Conservation (phyloP, 1,284 basidiomycete species). For the Dichomitus squalens region DNA sequence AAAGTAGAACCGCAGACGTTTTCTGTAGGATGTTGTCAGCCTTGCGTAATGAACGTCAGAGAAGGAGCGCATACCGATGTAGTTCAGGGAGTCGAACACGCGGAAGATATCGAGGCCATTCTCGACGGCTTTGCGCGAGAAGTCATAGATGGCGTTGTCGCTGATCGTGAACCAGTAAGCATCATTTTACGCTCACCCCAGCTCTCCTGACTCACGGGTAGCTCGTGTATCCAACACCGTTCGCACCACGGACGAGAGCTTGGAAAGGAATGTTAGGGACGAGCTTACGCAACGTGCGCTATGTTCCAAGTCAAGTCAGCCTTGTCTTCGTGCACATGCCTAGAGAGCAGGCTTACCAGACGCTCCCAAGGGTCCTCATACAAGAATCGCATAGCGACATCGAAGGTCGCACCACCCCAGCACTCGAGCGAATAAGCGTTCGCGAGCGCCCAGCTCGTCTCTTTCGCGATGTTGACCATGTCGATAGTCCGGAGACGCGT, state of each 20-base stretch:
- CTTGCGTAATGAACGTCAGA: background rate
- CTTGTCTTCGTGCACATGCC: background rate
- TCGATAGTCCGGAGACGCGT: constrained; percentile 96
- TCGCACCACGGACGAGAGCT: constrained; percentile 97
- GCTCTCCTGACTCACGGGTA: constrained; percentile 76
- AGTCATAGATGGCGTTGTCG: constrained; percentile 99
- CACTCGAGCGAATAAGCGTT: constrained; percentile 98
- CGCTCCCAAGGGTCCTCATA: constrained; percentile 99
- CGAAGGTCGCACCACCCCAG: constrained; percentile 99
- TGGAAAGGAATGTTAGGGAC: constrained; percentile 99
- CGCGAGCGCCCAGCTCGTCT: constrained; percentile 92
- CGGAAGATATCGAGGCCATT: constrained; percentile 99
- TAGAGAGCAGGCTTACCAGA: constrained; percentile 55
- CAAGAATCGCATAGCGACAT: constrained; percentile 99
- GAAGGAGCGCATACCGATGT: constrained; percentile 71
- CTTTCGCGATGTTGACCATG: constrained; percentile 98
- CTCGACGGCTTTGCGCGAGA: constrained; percentile 97
- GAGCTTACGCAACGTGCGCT: constrained; percentile 92
- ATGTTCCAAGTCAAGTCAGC: constrained; percentile 4
- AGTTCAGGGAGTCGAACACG: constrained; percentile 99
- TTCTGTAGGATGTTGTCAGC: constrained; percentile 41
- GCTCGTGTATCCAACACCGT: constrained; percentile 98
- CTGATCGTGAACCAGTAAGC: constrained; percentile 43
- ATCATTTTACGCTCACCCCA: too few species aligned
- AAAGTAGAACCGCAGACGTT: constrained; percentile 46